These are phyloP conservation scores for Cajanus cajan DNA, from an alignment of 306 rosid species.

Conservation along the genomic window DNA sequence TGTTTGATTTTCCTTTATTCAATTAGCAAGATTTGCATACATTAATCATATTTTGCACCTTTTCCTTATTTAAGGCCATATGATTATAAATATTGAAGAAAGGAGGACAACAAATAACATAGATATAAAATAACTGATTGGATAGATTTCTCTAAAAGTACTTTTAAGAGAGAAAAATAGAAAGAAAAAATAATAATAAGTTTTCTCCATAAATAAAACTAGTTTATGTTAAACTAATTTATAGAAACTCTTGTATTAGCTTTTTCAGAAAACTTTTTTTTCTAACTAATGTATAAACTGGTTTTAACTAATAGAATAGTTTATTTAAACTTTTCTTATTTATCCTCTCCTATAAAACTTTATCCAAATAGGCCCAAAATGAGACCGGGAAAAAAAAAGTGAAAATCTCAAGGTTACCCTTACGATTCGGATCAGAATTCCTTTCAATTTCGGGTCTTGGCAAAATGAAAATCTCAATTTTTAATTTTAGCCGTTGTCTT, in stretches of 20 bases:
- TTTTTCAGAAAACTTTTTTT: no score
- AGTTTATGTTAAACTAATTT: no score
- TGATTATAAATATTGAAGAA: neutral
- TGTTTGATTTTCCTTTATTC: neutral
- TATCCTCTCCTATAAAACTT: no score
- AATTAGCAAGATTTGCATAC: neutral
- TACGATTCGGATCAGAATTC: neutral
- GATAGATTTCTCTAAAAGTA: no score
- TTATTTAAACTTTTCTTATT: no score
- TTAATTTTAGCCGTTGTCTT: neutral
- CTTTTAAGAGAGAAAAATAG: no score
- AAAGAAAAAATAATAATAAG: no score
- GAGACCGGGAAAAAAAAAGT: neutral
- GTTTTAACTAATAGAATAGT: no score
- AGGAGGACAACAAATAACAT: neutral
- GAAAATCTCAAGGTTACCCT: neutral
- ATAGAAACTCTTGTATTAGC: no score
- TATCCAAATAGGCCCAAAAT: neutral
- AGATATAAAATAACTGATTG: neutral
- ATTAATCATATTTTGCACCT: constrained; percentile 11
- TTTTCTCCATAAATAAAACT: no score
- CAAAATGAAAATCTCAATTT: neutral
- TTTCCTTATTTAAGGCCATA: neutral
- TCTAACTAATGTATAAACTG: no score
- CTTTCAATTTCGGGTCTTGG: neutral